Evolutionary conservation across 2,329 filamentous ascomycete genomes (phyloP), one percentile per base, ranked within the genome.

Genomic region (Orbilia brochopaga): DNA sequence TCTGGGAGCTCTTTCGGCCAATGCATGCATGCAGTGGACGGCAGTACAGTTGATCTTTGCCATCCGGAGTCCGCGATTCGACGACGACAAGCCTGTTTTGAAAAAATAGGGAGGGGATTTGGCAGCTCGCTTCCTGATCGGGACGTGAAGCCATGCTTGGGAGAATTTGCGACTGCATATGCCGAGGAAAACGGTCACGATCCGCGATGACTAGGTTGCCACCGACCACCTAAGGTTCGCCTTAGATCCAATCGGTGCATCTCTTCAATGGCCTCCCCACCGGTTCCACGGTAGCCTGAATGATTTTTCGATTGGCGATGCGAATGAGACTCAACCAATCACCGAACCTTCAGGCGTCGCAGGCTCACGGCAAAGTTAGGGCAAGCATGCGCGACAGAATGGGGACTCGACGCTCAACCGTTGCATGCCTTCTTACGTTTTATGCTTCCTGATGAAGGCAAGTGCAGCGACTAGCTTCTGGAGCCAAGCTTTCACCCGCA

Each of bases 1-100:
- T 48, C 19, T 21, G 5, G 44, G 44, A 48, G 44, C 44, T 48
- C 15, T 21, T 19, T 48, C 19, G 8, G n/a, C 4, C 19, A 19
- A 21, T 48, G 44, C 44, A 48, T 10, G 44, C 44, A 48, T 48
- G 44, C 17, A 19, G n/a, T 5, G n/a, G 44, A 48, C 44, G n/a
- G 37, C 44, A 48, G 44, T 11, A 5, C 13, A 13, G n/a, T 50
- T 15, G 50, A 37, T 37, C 42, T 63, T 63, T 60, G 58, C 59
- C 66, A 42, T 63, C 37, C 66, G 66, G 66, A 56, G 66, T 57
- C 65, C 65, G 58, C 59, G 65, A 70, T 55, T 42, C 35, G 58
- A 58, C 56, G 27, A 48, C 44, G 11, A 42, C 37, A 48, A 37
- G 19, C 50, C 54, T 46, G 11, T 51, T 59, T 57, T 44, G 46